phyloP scores from a whole-genome alignment of 805 yeast species.

The Yarrowia porcina region DNA sequence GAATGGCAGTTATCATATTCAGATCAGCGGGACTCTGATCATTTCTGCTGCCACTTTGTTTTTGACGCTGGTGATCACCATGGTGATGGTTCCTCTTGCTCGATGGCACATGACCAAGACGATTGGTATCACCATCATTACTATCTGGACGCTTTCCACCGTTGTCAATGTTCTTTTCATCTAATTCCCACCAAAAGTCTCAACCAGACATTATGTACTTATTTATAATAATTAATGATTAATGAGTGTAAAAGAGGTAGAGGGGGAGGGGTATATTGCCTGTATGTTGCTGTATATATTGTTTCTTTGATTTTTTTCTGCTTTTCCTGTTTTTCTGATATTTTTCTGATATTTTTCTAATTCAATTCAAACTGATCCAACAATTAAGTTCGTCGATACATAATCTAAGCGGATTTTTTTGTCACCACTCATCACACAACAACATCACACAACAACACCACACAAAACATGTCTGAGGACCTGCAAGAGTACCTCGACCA shows the following conservation, averaged over 20 bases:
- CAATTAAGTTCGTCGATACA: constrained; percentile 9
- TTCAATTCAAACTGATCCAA: too few relatives aligned
- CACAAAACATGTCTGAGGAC: not conserved
- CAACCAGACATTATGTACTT: constrained; percentile 8
- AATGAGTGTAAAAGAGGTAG: too few relatives aligned
- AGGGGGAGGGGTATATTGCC: too few relatives aligned
- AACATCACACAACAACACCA: not conserved
- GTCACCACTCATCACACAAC: not conserved
- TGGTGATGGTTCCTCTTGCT: constrained; percentile 43
- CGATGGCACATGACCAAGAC: constrained; percentile 44
- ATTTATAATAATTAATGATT: constrained; percentile 10
- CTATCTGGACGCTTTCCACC: constrained; percentile 46
- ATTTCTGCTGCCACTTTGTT: constrained; percentile 46
- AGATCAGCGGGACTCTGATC: constrained; percentile 42
- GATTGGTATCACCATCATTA: constrained; percentile 43
- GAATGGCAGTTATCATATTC: constrained; percentile 34
- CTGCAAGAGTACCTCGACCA: constrained; percentile 21
- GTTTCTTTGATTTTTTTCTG: too few relatives aligned
- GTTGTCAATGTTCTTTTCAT: constrained; percentile 33
- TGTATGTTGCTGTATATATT: too few relatives aligned
- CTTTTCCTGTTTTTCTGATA: too few relatives aligned
- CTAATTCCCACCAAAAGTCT: constrained; percentile 14
- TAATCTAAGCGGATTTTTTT: constrained; percentile 4
- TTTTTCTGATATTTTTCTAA: not conserved
- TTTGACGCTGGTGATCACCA: constrained; percentile 41